Evolutionary conservation across 2,329 filamentous ascomycete genomes (phyloP).

Genomic region (Rhynchosporium agropyri): DNA sequence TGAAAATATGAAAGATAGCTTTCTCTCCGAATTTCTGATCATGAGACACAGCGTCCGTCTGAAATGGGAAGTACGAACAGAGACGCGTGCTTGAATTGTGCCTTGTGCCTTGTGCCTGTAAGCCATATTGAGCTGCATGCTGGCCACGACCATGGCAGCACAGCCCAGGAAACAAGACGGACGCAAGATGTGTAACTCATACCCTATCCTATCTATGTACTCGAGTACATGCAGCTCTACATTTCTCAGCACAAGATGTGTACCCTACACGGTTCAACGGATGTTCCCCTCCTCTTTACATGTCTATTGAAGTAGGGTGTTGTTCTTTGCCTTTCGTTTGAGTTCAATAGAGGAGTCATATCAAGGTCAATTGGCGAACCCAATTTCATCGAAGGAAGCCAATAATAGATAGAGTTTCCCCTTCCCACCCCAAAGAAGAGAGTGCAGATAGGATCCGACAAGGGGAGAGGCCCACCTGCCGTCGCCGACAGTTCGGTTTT

Average conservation of each 20-base stretch:
- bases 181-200: neutral
- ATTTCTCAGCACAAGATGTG: too few species aligned
- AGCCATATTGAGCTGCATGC: conserved; percentile 13
- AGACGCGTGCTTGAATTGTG: conserved; percentile 2
- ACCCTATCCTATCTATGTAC: neutral
- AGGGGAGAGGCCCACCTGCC: conserved; percentile 8
- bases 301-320: neutral
- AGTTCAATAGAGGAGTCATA: neutral
- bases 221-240: neutral
- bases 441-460: conserved; percentile 9
- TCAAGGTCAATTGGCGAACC: conserved; percentile 6
- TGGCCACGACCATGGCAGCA: conserved; percentile 11
- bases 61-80: conserved; percentile 15
- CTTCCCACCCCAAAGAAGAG: neutral
- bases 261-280: neutral
- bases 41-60: conserved; percentile 20
- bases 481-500: conserved; percentile 14
- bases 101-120: neutral
- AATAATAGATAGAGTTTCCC: conserved; percentile 6
- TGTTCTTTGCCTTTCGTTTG: neutral
- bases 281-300: neutral
- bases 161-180: neutral
- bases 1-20: neutral
- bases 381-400: neutral
- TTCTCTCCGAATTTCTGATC: conserved; percentile 21